These are phyloP conservation scores for Tolypocladium nubicola DNA, from an alignment of 2,329 filamentous ascomycete species.

Conservation along the genomic window DNA sequence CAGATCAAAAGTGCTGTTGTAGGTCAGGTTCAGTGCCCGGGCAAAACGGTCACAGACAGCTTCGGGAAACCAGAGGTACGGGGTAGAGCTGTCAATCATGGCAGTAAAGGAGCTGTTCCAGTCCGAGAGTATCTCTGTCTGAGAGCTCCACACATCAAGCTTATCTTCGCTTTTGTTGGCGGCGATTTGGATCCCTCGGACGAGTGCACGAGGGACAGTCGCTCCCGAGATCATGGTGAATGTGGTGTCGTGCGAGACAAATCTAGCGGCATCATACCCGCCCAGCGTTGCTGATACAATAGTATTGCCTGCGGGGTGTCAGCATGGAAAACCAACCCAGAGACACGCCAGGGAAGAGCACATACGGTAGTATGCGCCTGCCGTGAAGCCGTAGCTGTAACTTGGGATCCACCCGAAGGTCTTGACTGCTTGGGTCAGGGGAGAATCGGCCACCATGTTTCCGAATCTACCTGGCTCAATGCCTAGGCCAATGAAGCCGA, in stretches of 20 bases:
- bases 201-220: slow-evolving; percentile 46
- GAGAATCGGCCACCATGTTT: slow-evolving; percentile 34
- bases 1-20: slow-evolving; percentile 51
- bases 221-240: slow-evolving; percentile 47
- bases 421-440: slow-evolving; percentile 48
- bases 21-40: slow-evolving; percentile 50
- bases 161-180: slow-evolving; percentile 16
- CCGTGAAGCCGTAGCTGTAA: slow-evolving; percentile 65
- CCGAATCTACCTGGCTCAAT: slow-evolving; percentile 43
- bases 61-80: slow-evolving; percentile 53
- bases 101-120: slow-evolving; percentile 39
- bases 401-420: slow-evolving; percentile 53
- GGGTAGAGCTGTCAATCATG: slow-evolving; percentile 53
- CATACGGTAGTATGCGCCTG: slow-evolving; percentile 62
- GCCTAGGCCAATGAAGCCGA: slow-evolving; percentile 46
- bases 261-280: slow-evolving; percentile 56
- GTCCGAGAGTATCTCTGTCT: slow-evolving; percentile 25
- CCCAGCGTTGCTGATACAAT: slow-evolving; percentile 55
- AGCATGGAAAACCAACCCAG: slow-evolving; percentile 1
- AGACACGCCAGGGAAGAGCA: neutral
- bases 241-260: slow-evolving; percentile 46
- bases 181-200: slow-evolving; percentile 44
- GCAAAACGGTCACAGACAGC: slow-evolving; percentile 55
- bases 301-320: slow-evolving; percentile 17
- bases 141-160: slow-evolving; percentile 27